Percentiles rank a stretch among this genome's conserved stretches.
These are phyloP conservation scores for Cryphonectria carpinicola DNA, from an alignment of 2,329 filamentous ascomycete species.

Conservation along the genomic window DNA sequence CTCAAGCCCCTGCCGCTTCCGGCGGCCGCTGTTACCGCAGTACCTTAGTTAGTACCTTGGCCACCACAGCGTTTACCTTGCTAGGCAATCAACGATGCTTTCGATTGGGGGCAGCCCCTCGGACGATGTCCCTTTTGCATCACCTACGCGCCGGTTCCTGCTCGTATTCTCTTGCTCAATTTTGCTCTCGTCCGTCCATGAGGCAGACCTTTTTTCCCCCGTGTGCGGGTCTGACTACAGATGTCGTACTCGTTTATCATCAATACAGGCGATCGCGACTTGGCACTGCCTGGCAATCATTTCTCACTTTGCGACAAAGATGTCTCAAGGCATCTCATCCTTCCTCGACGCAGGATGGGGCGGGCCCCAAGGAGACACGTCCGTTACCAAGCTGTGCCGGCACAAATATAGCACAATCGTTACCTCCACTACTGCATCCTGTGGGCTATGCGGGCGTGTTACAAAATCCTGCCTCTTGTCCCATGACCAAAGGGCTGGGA, in stretches of 20 bases:
- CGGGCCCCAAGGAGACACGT: neutral
- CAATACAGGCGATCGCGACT: neutral
- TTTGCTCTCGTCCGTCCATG: too few relatives aligned
- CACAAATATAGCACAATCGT: neutral
- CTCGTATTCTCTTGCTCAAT: neutral
- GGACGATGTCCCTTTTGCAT: neutral
- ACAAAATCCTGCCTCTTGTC: neutral
- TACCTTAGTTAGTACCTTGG: neutral
- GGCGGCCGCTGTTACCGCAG: neutral
- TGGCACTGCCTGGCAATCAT: neutral
- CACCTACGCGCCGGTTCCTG: neutral
- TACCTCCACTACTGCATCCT: constrained; percentile 1
- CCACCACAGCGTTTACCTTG: neutral
- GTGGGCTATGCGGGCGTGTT: neutral
- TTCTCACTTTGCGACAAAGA: neutral
- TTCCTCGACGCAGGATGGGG: neutral
- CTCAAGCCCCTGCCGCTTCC: neutral
- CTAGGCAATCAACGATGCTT: neutral
- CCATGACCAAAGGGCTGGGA: neutral
- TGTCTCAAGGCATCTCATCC: neutral
- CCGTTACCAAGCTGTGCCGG: neutral
- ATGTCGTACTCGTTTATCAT: constrained; percentile 1
- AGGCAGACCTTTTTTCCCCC: neutral
- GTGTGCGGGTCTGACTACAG: neutral
- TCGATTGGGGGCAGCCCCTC: neutral